A percentile compares a stretch with the other conserved stretches of the same genome.
Evolutionary conservation across 1,284 basidiomycete genomes (phyloP).

Genomic region (Ceraceosorus bombacis): DNA sequence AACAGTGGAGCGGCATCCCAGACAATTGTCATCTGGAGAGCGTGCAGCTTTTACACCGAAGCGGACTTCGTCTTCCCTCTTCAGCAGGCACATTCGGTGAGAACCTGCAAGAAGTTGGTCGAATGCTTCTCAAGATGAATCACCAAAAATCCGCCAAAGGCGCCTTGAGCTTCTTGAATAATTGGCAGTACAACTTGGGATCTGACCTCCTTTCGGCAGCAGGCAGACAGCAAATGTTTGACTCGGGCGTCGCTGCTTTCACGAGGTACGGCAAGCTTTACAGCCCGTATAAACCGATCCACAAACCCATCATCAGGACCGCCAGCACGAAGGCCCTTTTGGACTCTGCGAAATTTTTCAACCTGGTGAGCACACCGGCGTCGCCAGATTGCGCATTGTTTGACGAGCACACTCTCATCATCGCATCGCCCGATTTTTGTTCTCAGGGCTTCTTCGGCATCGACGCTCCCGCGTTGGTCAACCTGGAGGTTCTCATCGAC

Average conservation of each 20-base stretch:
- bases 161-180: constrained; percentile 33
- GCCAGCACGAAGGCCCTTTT: constrained; percentile 64
- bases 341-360: constrained; percentile 58
- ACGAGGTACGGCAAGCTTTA: constrained; percentile 14
- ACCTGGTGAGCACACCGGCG: too few relatives aligned
- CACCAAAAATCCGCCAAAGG: constrained; percentile 28
- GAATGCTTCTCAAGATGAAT: constrained; percentile 27
- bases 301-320: constrained; percentile 40
- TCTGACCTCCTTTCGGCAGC: constrained; percentile 40
- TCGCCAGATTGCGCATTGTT: too few relatives aligned
- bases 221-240: constrained; percentile 34
- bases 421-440: constrained; percentile 55
- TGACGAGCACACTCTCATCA: too few relatives aligned
- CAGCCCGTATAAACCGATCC: constrained; percentile 24
- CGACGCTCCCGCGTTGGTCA: constrained; percentile 30
- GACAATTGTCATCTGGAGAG: constrained; percentile 26
- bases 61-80: constrained; percentile 23
- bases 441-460: constrained; percentile 34
- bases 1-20: constrained; percentile 12
- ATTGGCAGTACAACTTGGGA: constrained; percentile 37
- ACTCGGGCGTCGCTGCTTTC: constrained; percentile 6
- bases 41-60: constrained; percentile 31
- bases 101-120: constrained; percentile 12
- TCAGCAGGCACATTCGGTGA: constrained; percentile 5
- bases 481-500: constrained; percentile 42